A percentile compares a stretch with the other conserved stretches of the same genome.
phyloP scores from a whole-genome alignment of 768 basidiomycete genomes.

The Collybia mongolica region DNA sequence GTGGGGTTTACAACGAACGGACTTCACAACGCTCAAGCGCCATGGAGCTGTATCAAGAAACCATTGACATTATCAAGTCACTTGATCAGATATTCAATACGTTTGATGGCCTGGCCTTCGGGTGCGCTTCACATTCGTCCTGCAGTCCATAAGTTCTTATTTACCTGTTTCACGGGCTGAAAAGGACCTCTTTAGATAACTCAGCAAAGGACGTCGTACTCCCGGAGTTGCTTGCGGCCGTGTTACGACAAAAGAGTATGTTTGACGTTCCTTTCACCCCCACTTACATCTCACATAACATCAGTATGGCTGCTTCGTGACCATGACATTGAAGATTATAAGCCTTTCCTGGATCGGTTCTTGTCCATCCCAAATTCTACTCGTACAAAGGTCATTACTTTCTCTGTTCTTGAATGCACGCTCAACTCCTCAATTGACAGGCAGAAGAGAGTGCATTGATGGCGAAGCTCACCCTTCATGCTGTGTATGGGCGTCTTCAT shows the following conservation, averaged over 20 bases:
- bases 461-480: conserved; percentile 76
- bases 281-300: not conserved
- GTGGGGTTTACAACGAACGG: conserved; percentile 50
- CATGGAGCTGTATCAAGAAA: conserved; percentile 51
- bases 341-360: conserved; percentile 55
- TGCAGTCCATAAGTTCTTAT: conserved; percentile 2
- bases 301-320: conserved; percentile 70
- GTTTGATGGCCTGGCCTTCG: conserved; percentile 44
- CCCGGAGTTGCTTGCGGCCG: conserved; percentile 57
- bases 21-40: conserved; percentile 44
- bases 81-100: conserved; percentile 53
- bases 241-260: conserved; percentile 72
- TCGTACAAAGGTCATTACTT: conserved; percentile 50
- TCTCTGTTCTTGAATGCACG: not conserved
- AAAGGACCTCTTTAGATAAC: conserved; percentile 7
- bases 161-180: too few relatives aligned
- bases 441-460: conserved; percentile 74
- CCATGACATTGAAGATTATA: conserved; percentile 50
- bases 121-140: conserved; percentile 31
- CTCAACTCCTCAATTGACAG: conserved; percentile 30
- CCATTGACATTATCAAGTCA: conserved; percentile 58
- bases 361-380: conserved; percentile 53
- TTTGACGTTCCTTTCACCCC: conserved; percentile 2
- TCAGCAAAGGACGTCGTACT: conserved; percentile 46
- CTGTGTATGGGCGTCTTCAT: conserved; percentile 75